Evolutionary conservation across 371 early-diverging fungal species (phyloP).

Genomic region (Mortierella sp.): DNA sequence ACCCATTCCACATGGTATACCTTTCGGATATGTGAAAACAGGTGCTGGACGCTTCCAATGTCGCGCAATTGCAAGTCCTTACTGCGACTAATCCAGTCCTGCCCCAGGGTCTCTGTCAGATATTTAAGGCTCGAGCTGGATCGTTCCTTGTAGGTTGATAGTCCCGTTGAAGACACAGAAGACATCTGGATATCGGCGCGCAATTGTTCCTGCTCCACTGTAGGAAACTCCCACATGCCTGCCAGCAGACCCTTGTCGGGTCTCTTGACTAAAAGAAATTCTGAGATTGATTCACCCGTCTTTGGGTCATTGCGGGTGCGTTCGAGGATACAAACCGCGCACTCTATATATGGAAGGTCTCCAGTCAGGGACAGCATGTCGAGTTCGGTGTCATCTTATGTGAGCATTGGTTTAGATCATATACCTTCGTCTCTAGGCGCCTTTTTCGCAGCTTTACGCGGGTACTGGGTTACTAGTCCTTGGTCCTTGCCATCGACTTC

Average conservation of each 20-base stretch:
- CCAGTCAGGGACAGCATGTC: neutral
- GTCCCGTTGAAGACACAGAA: too few species aligned
- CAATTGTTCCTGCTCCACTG: slow-evolving; percentile 57
- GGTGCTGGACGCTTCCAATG: slow-evolving; percentile 71
- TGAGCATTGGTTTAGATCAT: too few species aligned
- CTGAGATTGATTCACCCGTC: slow-evolving; percentile 18
- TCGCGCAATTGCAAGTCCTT: slow-evolving; percentile 49
- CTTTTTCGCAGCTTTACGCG: slow-evolving; percentile 71
- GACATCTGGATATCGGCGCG: slow-evolving; percentile 13
- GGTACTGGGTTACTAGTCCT: slow-evolving; percentile 65
- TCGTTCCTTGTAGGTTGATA: slow-evolving; percentile 58
- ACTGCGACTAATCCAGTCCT: slow-evolving; percentile 20
- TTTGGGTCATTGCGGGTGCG: slow-evolving; percentile 15
- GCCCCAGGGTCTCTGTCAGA: slow-evolving; percentile 43
- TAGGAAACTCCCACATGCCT: slow-evolving; percentile 87
- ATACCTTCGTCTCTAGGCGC: slow-evolving; percentile 74
- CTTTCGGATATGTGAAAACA: slow-evolving; percentile 80
- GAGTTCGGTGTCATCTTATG: too few species aligned
- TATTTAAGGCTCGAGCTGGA: slow-evolving; percentile 47
- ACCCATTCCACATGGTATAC: slow-evolving; percentile 71
- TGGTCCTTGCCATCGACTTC: slow-evolving; percentile 30
- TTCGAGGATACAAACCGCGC: slow-evolving; percentile 72
- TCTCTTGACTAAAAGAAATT: slow-evolving; percentile 67
- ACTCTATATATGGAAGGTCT: too few species aligned
- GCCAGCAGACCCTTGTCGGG: slow-evolving; percentile 78